A percentile compares a stretch with the other conserved stretches of the same genome.
Evolutionary conservation across 2,329 filamentous ascomycete species (phyloP).

Genomic region (Ceratocystis huliohia): DNA sequence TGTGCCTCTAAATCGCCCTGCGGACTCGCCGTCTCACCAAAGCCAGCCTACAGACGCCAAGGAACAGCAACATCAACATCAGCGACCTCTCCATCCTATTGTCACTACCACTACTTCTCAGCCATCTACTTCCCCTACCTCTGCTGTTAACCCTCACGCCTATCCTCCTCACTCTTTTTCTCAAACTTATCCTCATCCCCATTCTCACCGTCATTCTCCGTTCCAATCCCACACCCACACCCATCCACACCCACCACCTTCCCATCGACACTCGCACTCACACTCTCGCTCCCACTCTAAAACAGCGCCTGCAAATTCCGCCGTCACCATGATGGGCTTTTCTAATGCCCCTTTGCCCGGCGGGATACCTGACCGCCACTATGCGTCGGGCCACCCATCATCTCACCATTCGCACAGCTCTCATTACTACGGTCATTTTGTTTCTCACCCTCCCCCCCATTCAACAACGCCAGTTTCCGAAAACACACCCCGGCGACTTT

Average conservation of each 20-base stretch:
- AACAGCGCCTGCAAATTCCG: constrained; percentile 21
- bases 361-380: constrained; percentile 6
- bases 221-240: constrained; percentile 14
- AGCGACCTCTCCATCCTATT: background rate
- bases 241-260: constrained; percentile 25
- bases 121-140: background rate
- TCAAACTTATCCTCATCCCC: background rate
- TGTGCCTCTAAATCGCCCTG: constrained; percentile 7
- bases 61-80: background rate
- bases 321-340: constrained; percentile 16
- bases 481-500: constrained; percentile 6
- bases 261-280: constrained; percentile 20
- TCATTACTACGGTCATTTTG: background rate
- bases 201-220: background rate
- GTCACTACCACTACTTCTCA: background rate
- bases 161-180: background rate
- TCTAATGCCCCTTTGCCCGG: constrained; percentile 11
- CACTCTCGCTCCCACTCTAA: constrained; percentile 21
- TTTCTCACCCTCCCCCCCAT: constrained; percentile 5
- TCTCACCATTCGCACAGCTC: background rate
- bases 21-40: constrained; percentile 3
- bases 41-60: background rate
- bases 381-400: constrained; percentile 1
- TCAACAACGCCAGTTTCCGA: background rate
- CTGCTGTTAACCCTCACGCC: constrained; percentile 4